phyloP scores from a whole-genome alignment of 2,329 filamentous ascomycete species.

The Colletotrichum higginsianum region DNA sequence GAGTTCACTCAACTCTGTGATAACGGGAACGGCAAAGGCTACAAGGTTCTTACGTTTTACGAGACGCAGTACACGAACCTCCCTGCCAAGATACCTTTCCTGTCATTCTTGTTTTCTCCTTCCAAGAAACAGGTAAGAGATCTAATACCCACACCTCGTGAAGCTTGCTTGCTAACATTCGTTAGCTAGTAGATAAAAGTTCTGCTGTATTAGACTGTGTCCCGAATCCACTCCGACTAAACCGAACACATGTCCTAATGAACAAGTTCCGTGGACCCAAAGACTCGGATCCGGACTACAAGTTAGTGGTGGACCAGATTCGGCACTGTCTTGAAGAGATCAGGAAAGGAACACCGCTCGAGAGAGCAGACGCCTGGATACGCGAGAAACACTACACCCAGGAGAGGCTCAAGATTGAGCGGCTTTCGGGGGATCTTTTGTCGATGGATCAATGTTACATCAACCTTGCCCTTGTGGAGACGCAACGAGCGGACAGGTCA shows the following conservation, averaged over 20 bases:
- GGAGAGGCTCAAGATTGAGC: conserved; percentile 50
- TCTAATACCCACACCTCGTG: no score
- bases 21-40: no score
- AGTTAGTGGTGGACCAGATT: neutral
- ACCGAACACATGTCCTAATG: neutral
- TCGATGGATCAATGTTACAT: conserved; percentile 57
- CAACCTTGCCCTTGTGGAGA: conserved; percentile 55
- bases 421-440: conserved; percentile 52
- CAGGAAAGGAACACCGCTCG: neutral
- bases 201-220: neutral
- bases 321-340: neutral
- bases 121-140: neutral
- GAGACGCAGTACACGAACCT: no score
- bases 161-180: no score
- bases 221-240: neutral
- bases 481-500: conserved; percentile 5
- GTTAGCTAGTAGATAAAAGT: no score
- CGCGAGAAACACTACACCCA: conserved; percentile 45
- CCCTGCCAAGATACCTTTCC: no score
- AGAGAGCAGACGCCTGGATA: conserved; percentile 45
- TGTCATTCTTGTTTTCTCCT: no score
- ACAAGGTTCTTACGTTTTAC: no score
- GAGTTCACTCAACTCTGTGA: no score
- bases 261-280: neutral
- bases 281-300: neutral